These are phyloP conservation scores for Solanum aculeatissimum DNA, from an alignment of 305 asterid genomes.

Conservation along the genomic window DNA sequence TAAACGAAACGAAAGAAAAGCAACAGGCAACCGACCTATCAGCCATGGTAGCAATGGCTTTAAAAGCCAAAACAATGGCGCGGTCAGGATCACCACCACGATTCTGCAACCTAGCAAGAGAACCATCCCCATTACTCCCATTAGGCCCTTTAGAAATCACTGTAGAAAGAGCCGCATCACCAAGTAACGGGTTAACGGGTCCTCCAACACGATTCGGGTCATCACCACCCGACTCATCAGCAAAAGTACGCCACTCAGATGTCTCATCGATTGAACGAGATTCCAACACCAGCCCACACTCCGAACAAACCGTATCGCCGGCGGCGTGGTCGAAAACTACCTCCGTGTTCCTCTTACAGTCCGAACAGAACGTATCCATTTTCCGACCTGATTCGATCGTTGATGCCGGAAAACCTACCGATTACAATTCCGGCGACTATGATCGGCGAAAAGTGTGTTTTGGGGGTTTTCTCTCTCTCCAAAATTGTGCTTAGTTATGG, in stretches of 20 bases:
- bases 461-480: background rate
- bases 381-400: background rate
- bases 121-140: conserved; percentile 42
- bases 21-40: conserved; percentile 13
- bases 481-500: background rate
- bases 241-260: conserved; percentile 56
- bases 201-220: conserved; percentile 63
- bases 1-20: background rate
- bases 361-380: conserved; percentile 34
- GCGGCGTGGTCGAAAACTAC: conserved; percentile 52
- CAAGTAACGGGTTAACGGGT: conserved; percentile 43
- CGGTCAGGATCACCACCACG: conserved; percentile 89
- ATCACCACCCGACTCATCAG: conserved; percentile 48
- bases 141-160: conserved; percentile 39
- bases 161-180: conserved; percentile 30
- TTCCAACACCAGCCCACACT: conserved; percentile 56
- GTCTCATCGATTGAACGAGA: conserved; percentile 49
- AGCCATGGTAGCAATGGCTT: conserved; percentile 33
- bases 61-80: conserved; percentile 31
- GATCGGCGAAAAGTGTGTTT: background rate
- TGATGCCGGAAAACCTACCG: background rate
- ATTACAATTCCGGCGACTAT: background rate
- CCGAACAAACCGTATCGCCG: conserved; percentile 57
- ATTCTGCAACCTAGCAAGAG: conserved; percentile 67
- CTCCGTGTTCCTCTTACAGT: conserved; percentile 50